Evolutionary conservation across 2,329 filamentous ascomycete species (phyloP).

Genomic region (Penicillium occitanis): DNA sequence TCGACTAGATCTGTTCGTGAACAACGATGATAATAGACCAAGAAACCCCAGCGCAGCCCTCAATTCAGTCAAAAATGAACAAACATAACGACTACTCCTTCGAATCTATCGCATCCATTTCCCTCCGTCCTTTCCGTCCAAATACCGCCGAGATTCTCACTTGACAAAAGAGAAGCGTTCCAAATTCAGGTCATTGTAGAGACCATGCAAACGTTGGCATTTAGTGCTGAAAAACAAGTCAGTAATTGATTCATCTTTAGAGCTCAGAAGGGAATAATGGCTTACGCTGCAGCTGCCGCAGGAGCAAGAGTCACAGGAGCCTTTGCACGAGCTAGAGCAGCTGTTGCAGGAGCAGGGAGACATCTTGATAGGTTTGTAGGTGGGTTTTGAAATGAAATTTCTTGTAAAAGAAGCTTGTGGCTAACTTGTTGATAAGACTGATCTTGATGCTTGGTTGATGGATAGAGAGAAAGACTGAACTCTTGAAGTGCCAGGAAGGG

Average conservation of each 20-base stretch:
- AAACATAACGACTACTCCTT: neutral
- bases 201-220: neutral
- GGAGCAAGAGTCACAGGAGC: conserved; percentile 42
- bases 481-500: neutral
- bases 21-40: neutral
- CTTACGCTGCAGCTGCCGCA: conserved; percentile 42
- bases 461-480: neutral
- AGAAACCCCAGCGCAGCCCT: neutral
- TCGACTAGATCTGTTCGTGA: conserved; percentile 2
- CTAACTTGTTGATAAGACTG: neutral
- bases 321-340: conserved; percentile 43
- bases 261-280: conserved; percentile 6
- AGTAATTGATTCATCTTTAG: neutral
- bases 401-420: neutral
- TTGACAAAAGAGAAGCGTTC: conserved; percentile 2
- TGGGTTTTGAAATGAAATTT: neutral
- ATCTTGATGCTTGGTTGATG: conserved; percentile 5
- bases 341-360: conserved; percentile 44
- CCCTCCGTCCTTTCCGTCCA: neutral
- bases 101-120: neutral
- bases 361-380: conserved; percentile 34
- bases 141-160: neutral
- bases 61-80: neutral
- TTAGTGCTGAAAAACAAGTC: conserved; percentile 17
- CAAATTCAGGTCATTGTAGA: neutral